Evolutionary conservation across 306 rosid species (phyloP), one percentile per base, ranked within the genome.

Genomic region (Argentina anserina): DNA sequence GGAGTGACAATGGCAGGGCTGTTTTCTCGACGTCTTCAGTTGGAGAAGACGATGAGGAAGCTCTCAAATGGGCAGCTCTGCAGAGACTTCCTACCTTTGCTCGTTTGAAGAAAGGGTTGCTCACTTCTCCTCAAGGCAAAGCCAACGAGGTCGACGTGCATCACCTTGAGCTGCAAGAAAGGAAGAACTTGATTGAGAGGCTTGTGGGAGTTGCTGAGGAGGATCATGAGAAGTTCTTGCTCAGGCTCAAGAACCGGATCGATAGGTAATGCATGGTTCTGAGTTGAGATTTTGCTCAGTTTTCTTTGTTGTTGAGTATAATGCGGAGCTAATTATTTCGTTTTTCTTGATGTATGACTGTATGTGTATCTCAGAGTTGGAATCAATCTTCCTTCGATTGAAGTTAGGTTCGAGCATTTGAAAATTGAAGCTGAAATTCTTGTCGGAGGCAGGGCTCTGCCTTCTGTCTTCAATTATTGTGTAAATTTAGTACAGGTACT

Each of bases 1-100:
- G 62, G 63, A 21, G 11, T 1, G 70, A 73, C 63, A 46, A 26
- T 9, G 71, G 61, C 13, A 25, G 33, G 13, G 77, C 33, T 0
- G 63, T 17, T 73, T 73, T 73, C 77, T 46, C 77, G 4, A 13
- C 39, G 14, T 47, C 70, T 62, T 73, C 77, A 39, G 47, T 0
- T 0, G 71, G 61, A 18, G 78, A 64, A 2, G 78, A 74, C 14
- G 78, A 74, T 5, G 78, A 74, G 62, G 78, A 74, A 74, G 78
- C 70, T 64, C 78, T 74, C 7, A 74, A 74, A 33, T 74, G 78
- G 78, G 78, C 78, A 6, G 78, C 78, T 1, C 63, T 74, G 28
- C 63, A 74, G 63, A 63, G 71, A 18, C 78, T 74, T 37, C 78
- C 78, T 0, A 74, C 78, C 1, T 74, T 34, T 8, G 29, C 26